Evolutionary conservation across 2,329 filamentous ascomycete species (phyloP), one percentile per base, ranked within the genome.

Genomic region (Alternaria sp.): DNA sequence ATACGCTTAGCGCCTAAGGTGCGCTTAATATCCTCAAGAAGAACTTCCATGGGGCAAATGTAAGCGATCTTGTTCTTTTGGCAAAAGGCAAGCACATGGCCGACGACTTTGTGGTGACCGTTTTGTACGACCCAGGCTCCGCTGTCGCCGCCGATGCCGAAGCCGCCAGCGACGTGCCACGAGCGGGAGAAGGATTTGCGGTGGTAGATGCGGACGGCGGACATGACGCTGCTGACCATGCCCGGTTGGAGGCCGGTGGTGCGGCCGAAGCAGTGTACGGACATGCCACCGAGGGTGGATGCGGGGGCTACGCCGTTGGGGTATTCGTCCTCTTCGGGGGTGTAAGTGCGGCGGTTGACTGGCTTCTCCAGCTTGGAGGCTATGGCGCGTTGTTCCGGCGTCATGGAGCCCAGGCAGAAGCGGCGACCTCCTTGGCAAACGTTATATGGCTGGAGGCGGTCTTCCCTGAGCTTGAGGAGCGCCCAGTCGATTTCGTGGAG

Each of bases 401-500:
- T 66, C 57, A 74, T 68, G 6, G 43, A 47, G 21, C 67, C 67
- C 23, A 77, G 61, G 57, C 74, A 79, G 61, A 76, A 83, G 52
- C 80, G 79, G 30, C 73, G 76, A 44, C 81, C 84, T 25, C 82
- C 85, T 64, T 88, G 88, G 21, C 97, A 90, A 11, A 87, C 80
- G 71, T 97, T 97, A 62, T 88, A 86, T 0, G 86, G 83, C 4
- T 95, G 92, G 13, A 90, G 82, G 1, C 95, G 88, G 11, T 90
- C 86, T 5, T 90, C 84, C 11, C 90, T 84, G 67, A 98, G 92
- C 69, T 92, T 89, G 71, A 98, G 93, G 3, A 98, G 83, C 0
- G 94, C 93, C 95, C 95, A 98, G 79, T 98, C 95, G 47, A 98
- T 93, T 79, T 98, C 95, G 77, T 97, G 95, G 6, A 92, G 84